phyloP scores from a whole-genome alignment of 192 early-diverging fungal species.

The Coemansia sp. region DNA sequence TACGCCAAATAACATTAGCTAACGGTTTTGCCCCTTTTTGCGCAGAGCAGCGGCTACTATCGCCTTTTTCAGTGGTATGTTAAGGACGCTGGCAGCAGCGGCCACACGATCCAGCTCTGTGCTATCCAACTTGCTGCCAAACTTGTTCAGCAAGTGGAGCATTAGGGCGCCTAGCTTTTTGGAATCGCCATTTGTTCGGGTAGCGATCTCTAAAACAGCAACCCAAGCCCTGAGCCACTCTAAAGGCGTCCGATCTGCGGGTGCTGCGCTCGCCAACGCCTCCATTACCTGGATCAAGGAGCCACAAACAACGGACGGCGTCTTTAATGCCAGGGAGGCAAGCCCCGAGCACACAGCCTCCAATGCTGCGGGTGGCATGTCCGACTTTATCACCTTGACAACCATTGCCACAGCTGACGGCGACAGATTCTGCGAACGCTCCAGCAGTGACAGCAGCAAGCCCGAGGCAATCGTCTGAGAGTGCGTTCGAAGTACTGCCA shows the following conservation, averaged over 20 bases:
- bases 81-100: slow-evolving; percentile 20
- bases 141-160: slow-evolving; percentile 45
- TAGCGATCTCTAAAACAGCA: slow-evolving; percentile 11
- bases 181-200: slow-evolving; percentile 6
- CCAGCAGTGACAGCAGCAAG: slow-evolving; percentile 21
- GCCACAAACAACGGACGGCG: not conserved
- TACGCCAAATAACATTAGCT: not conserved
- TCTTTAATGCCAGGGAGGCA: not conserved
- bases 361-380: slow-evolving; percentile 4
- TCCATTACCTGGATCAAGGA: slow-evolving; percentile 27
- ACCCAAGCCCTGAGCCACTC: slow-evolving; percentile 26
- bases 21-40: slow-evolving; percentile 2
- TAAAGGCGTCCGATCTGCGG: not conserved
- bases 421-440: slow-evolving; percentile 8
- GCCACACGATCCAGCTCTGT: slow-evolving; percentile 20
- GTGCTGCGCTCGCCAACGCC: slow-evolving; percentile 21
- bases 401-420: slow-evolving; percentile 17
- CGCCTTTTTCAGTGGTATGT: slow-evolving; percentile 31
- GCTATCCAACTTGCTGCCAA: slow-evolving; percentile 17
- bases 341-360: slow-evolving; percentile 20
- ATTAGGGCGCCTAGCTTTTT: slow-evolving; percentile 40
- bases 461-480: slow-evolving; percentile 17
- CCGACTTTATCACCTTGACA: slow-evolving; percentile 30
- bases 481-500: slow-evolving; percentile 13
- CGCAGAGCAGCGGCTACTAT: slow-evolving; percentile 16